Evolutionary conservation across 2,329 filamentous ascomycete species (phyloP), one percentile per base, ranked within the genome.

Genomic region (Polychaeton citri): DNA sequence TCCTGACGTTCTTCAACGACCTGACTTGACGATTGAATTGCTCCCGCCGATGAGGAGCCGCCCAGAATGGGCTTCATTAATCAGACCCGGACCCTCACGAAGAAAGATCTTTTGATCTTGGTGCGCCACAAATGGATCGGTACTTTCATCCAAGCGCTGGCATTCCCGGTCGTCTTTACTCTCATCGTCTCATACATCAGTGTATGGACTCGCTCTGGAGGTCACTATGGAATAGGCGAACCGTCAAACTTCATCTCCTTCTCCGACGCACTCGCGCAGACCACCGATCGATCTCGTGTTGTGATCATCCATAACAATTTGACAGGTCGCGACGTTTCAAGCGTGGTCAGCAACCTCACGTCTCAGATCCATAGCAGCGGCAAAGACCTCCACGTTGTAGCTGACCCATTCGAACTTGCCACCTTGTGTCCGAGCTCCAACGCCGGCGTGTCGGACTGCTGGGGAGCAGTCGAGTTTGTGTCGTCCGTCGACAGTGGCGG

Each of bases 191-290:
- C 50, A 10, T 50, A 45, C 13, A 80, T 83, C 13, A 77, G 81
- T 45, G 85, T 84, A 52, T 72, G 92, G 41, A 86, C 92, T 47
- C 71, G 85, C 5, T 78, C 83, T 1, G 77, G 81, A 2, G 80
- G 82, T 1, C 62, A 69, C 3, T 92, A 69, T 51, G 86, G 86
- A 34, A 75, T 93, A 45, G 79, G 76, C 30, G 53, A 65, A 0
- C 57, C 74, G 0, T 63, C 60, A 6, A 66, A 76, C 0, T 62
- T 93, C 44, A 71, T 75, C 41, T 69, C 72, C 4, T 68, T 92
- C 16, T 50, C 65, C 20, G 62, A 80, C 41, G 82, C 76, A 1
- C 68, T 93, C 30, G 51, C 58, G 16, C 60, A 61, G 21, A 72
- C 76, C 3, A 59, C 60, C 18, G 62, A 62, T 6, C 72, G 74